These are phyloP conservation scores for Gillenia trifoliata DNA, from an alignment of 306 rosid genomes.

Conservation along the genomic window DNA sequence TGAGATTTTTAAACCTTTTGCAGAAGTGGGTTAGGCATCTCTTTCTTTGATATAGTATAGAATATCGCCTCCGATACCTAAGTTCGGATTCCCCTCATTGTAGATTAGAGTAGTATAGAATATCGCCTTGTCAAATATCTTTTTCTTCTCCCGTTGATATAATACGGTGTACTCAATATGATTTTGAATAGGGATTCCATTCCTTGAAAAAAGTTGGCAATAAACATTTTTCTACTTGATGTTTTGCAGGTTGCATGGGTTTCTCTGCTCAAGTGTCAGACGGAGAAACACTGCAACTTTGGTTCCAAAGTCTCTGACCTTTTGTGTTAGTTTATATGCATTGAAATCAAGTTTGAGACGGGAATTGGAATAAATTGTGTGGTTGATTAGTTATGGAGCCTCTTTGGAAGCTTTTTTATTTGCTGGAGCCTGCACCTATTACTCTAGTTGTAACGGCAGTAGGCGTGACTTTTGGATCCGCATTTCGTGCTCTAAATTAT, in stretches of 20 bases:
- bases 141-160: not conserved
- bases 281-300: slow-evolving; percentile 51
- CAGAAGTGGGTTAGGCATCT: not conserved
- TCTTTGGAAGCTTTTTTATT: slow-evolving; percentile 67
- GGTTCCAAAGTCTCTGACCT: slow-evolving; percentile 28
- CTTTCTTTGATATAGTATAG: no score
- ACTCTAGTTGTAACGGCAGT: slow-evolving; percentile 81
- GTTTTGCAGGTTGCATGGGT: slow-evolving; percentile 71
- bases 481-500: slow-evolving; percentile 87
- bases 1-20: not conserved
- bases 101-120: not conserved
- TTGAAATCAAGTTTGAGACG: slow-evolving; percentile 24
- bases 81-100: not conserved
- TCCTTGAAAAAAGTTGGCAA: not conserved
- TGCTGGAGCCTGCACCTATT: slow-evolving; percentile 92
- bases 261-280: slow-evolving; percentile 40
- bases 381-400: slow-evolving; percentile 59
- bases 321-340: slow-evolving; percentile 4
- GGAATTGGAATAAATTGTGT: slow-evolving; percentile 1
- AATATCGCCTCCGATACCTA: not conserved
- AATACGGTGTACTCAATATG: not conserved
- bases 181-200: not conserved
- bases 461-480: slow-evolving; percentile 89
- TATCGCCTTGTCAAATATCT: not conserved
- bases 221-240: not conserved